Percentiles rank a stretch among this genome's conserved stretches.
These are phyloP conservation scores for Diaporthe sp. DNA, from an alignment of 2,329 filamentous ascomycete genomes.

Conservation along the genomic window DNA sequence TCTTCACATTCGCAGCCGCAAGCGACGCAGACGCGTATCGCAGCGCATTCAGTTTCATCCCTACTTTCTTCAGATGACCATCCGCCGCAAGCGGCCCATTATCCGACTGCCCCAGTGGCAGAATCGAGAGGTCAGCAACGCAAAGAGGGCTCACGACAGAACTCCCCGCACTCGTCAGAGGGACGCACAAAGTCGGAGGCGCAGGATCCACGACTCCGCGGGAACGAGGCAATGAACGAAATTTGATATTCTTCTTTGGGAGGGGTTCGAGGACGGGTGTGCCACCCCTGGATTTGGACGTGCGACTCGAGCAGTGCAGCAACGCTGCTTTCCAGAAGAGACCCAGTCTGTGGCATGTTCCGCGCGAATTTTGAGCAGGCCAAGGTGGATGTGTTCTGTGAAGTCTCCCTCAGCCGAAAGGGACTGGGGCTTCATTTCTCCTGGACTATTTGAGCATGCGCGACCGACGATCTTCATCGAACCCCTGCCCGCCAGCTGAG, in stretches of 20 bases:
- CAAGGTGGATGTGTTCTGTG: background rate
- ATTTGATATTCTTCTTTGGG: slow-evolving; percentile 45
- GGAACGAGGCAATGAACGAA: slow-evolving; percentile 49
- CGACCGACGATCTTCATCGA: slow-evolving; percentile 30
- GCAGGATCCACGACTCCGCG: slow-evolving; percentile 50
- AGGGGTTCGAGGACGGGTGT: background rate
- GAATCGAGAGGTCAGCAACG: slow-evolving; percentile 48
- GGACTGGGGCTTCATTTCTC: slow-evolving; percentile 33
- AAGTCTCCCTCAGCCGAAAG: background rate
- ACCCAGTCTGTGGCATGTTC: slow-evolving; percentile 6
- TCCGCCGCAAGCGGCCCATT: slow-evolving; percentile 45
- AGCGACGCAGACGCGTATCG: slow-evolving; percentile 47
- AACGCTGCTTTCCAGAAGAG: background rate
- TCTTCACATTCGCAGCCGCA: slow-evolving; percentile 42
- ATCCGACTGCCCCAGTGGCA: slow-evolving; percentile 42
- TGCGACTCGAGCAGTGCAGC: slow-evolving; percentile 12
- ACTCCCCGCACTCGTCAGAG: slow-evolving; percentile 51
- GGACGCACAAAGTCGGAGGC: slow-evolving; percentile 52
- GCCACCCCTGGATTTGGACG: slow-evolving; percentile 11
- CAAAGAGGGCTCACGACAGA: slow-evolving; percentile 49
- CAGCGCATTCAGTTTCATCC: slow-evolving; percentile 60
- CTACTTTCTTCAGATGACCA: slow-evolving; percentile 59
- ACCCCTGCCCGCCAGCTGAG: slow-evolving; percentile 33
- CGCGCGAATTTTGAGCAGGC: slow-evolving; percentile 6
- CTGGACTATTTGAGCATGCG: slow-evolving; percentile 24